Evolutionary conservation across 768 basidiomycete species (phyloP).

Genomic region (Dentipellis sp.): DNA sequence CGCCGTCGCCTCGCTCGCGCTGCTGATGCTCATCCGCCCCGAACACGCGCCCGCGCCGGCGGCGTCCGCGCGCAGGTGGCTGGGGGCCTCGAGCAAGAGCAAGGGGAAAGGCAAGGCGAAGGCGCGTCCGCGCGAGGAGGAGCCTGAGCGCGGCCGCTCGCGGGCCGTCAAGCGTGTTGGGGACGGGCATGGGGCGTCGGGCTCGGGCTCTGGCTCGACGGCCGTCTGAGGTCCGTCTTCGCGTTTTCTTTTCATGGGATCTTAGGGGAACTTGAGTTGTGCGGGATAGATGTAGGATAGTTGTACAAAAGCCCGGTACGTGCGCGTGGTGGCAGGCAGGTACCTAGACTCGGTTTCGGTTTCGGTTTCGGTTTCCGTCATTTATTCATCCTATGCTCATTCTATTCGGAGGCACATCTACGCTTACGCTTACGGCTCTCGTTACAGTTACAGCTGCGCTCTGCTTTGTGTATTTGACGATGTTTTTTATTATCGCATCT

Average conservation of each 20-base stretch:
- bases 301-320: not conserved
- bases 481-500: too few species aligned
- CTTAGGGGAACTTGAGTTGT: not conserved
- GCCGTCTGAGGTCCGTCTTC: not conserved
- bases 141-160: conserved; percentile 15
- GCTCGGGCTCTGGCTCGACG: not conserved
- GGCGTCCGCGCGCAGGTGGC: not conserved
- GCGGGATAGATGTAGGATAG: not conserved
- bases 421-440: too few species aligned
- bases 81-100: not conserved
- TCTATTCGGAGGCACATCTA: not conserved
- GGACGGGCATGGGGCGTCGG: not conserved
- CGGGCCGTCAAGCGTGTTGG: conserved; percentile 12
- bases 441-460: too few species aligned
- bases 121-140: not conserved
- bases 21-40: conserved; percentile 35
- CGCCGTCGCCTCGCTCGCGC: conserved; percentile 36
- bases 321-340: too few species aligned
- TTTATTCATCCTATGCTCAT: not conserved
- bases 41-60: conserved; percentile 1
- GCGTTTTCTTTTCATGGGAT: not conserved
- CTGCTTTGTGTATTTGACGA: too few species aligned
- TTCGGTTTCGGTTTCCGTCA: not conserved
- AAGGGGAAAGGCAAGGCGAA: conserved; percentile 11
- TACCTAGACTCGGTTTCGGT: too few species aligned